Percentiles rank a stretch among this genome's conserved stretches.
These are phyloP conservation scores for Escovopsis sp. DNA, from an alignment of 2,329 filamentous ascomycete species.

Conservation along the genomic window DNA sequence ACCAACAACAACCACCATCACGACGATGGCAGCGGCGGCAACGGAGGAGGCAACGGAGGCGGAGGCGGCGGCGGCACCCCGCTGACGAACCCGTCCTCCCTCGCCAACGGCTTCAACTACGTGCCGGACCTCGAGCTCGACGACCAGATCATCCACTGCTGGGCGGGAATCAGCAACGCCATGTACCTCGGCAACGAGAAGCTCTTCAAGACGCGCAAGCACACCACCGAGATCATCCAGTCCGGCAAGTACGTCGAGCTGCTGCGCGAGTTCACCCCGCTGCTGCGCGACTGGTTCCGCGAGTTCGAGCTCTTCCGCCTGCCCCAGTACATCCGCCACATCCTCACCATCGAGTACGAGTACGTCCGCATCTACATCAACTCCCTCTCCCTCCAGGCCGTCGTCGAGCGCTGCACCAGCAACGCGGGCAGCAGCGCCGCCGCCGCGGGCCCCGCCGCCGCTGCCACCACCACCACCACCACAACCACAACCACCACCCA, in stretches of 20 bases:
- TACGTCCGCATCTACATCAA: slow-evolving; percentile 93
- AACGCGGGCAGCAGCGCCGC: slow-evolving; percentile 41
- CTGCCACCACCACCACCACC: slow-evolving; percentile 33
- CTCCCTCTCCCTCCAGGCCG: slow-evolving; percentile 82
- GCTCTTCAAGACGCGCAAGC: slow-evolving; percentile 73
- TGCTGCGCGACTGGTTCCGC: slow-evolving; percentile 62
- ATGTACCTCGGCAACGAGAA: slow-evolving; percentile 86
- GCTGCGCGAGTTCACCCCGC: slow-evolving; percentile 66
- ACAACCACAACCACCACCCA: slow-evolving; percentile 17
- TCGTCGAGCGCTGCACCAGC: slow-evolving; percentile 81
- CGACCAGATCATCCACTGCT: slow-evolving; percentile 67
- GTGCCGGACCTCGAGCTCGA: slow-evolving; percentile 52
- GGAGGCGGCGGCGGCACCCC: slow-evolving; percentile 26
- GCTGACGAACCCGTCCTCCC: slow-evolving; percentile 40
- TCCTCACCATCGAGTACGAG: slow-evolving; percentile 87
- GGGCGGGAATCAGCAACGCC: slow-evolving; percentile 82
- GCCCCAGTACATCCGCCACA: slow-evolving; percentile 52
- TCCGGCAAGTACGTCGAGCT: slow-evolving; percentile 70
- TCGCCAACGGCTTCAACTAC: slow-evolving; percentile 48
- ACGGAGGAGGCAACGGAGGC: too few relatives aligned
- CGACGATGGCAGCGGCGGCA: too few relatives aligned
- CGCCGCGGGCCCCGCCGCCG: slow-evolving; percentile 16
- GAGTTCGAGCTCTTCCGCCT: slow-evolving; percentile 69
- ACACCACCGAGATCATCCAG: slow-evolving; percentile 79
- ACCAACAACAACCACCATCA: too few relatives aligned